Evolutionary conservation across 805 yeast genomes (phyloP).

Genomic region (Candida rishiriensis): DNA sequence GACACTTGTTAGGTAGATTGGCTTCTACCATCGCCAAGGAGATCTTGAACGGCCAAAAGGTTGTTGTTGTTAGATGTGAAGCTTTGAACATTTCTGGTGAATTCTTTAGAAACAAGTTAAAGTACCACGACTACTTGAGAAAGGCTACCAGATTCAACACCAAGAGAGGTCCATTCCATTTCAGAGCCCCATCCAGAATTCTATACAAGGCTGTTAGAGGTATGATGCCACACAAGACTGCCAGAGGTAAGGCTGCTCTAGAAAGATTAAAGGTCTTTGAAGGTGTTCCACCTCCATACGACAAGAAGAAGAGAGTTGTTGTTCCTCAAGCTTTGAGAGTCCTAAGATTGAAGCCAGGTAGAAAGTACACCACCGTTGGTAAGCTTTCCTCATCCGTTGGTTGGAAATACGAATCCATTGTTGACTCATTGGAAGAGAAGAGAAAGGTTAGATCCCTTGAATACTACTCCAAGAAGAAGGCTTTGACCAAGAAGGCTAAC

Average conservation of each 20-base stretch:
- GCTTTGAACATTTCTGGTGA: conserved; percentile 99
- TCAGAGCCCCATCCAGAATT: conserved; percentile 99
- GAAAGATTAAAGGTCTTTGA: conserved; percentile 99
- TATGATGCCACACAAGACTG: conserved; percentile 99
- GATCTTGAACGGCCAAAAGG: conserved; percentile 95
- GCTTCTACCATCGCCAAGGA: conserved; percentile 99
- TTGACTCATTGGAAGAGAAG: conserved; percentile 97
- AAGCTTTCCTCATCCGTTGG: conserved; percentile 96
- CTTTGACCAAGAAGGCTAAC: conserved; percentile 86
- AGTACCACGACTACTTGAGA: conserved; percentile 99
- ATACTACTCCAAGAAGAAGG: conserved; percentile 97
- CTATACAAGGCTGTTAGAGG: conserved; percentile 99
- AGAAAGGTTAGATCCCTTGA: conserved; percentile 98
- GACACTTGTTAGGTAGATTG: conserved; percentile 99
- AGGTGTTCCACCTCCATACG: conserved; percentile 99
- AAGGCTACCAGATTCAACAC: conserved; percentile 99
- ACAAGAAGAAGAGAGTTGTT: conserved; percentile 99
- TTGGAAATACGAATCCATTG: conserved; percentile 99
- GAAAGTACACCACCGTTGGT: conserved; percentile 98
- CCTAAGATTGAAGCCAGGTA: conserved; percentile 98
- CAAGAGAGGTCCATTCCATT: conserved; percentile 99
- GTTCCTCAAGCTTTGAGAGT: conserved; percentile 99
- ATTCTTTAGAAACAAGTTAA: conserved; percentile 99
- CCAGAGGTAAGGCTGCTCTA: conserved; percentile 99
- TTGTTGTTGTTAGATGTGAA: conserved; percentile 96